phyloP scores from a whole-genome alignment of 164 flowering plant genomes.

The Buxus sempervirens region DNA sequence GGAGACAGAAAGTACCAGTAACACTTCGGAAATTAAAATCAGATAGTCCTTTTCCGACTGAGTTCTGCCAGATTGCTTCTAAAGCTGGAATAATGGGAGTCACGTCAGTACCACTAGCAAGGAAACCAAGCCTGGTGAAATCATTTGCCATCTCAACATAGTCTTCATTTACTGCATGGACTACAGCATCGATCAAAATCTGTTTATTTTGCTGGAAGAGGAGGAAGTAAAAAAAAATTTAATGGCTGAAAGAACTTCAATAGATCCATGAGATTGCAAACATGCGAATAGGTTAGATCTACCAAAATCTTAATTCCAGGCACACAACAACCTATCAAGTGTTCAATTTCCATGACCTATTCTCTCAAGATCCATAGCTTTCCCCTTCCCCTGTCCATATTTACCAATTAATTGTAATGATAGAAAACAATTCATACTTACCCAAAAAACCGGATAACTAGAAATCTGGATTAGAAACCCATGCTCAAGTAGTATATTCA shows the following conservation, averaged over 20 bases:
- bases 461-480: too few species aligned
- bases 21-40: slow-evolving; percentile 97
- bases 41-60: slow-evolving; percentile 84
- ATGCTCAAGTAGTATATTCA: too few species aligned
- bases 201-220: slow-evolving; percentile 87
- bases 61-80: slow-evolving; percentile 98
- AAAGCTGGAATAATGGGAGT: slow-evolving; percentile 90
- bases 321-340: not conserved
- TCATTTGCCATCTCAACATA: slow-evolving; percentile 99
- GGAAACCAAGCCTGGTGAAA: slow-evolving; percentile 96
- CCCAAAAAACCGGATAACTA: too few species aligned
- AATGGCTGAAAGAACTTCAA: not conserved
- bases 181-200: slow-evolving; percentile 97
- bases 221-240: not conserved
- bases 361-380: not conserved
- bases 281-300: not conserved
- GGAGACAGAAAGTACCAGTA: slow-evolving; percentile 51
- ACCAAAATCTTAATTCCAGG: not conserved
- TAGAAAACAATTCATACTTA: too few species aligned
- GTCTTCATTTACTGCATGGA: slow-evolving; percentile 99
- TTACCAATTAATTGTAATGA: too few species aligned
- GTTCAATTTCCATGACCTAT: slow-evolving; percentile 1
- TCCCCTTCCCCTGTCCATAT: not conserved
- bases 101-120: slow-evolving; percentile 93
- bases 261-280: not conserved